Base-by-base conservation (phyloP, 2,329 filamentous ascomycete genomes). In the Chaetomiaceae sp. region DNA sequence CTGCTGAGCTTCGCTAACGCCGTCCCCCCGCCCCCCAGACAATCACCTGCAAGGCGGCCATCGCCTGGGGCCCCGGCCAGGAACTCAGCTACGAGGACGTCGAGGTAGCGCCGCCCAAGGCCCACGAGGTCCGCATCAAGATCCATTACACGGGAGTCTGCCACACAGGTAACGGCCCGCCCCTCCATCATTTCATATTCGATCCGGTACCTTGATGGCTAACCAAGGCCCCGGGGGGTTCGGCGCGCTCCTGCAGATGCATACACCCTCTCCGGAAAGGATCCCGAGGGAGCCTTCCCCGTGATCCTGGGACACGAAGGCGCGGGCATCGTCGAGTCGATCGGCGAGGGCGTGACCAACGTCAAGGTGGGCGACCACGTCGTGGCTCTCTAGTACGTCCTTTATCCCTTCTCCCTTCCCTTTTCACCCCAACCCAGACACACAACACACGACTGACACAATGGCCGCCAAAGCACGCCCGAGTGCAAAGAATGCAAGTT, bases 401-500 rank as follows among this genome's bases (percentile, higher is more conserved):
- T 40, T 36, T 36, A 50, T 61, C 45, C 16, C 27, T 4, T 41
- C 25, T 59, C 43, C 38, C 48, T 32, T 27, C 21, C 44, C 49
- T 42, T 38, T 13, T n/a, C 14, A 50, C 29, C 33, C 50, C 38
- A 43, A 30, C 30, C 38, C 6, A 14, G 4, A 18, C 14, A 4
- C 43, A 9, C 20, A 13, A 14, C 65, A 60, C 53, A 21, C 29
- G 4, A n/a, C n/a, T n/a, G n/a, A n/a, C n/a, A n/a, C n/a, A n/a
- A n/a, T n/a, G 13, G 13, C 25, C 33, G 37, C 34, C 66, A 95
- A n/a, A n/a, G 90, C 79, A 97, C 91, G 42, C 94, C 94, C 61
- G 92, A 97, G 77, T 97, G 94, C 78, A 80, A 83, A 63, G 92
- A 97, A 73, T 99, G 94, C 85, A 97, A 97, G 79, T 97, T 97